Base-by-base conservation (phyloP, 176 grass and related monocot species). In the Musa schizocarpa region DNA sequence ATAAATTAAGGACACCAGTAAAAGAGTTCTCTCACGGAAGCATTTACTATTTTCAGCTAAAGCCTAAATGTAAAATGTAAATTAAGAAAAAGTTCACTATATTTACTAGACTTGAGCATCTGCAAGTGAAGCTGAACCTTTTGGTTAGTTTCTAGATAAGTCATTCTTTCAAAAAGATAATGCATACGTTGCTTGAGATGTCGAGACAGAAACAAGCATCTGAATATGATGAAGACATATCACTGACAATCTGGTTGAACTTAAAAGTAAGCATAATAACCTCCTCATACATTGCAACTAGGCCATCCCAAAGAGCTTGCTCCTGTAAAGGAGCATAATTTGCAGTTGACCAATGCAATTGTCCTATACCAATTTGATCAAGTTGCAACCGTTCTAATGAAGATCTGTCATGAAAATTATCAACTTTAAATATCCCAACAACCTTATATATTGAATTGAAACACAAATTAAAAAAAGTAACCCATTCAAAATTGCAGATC, bases 291-390 rank as follows among this genome's bases (percentile, higher is more conserved):
- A 98, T 98, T 81, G 89, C 86, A 81, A 89, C 88, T 25, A 93
- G 78, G 24, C 94, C 90, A 65, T 91, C 84, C 94, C 94, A 98
- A 23, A 98, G 90, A 78, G 88, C 86, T 9, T 81, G 77, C 80
- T 98, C 94, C 74, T 93, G 90, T 52, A 93, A 72, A 69, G 94
- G 94, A 25, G 94, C 94, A 89, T 98, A 98, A 79, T 98, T 98
- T 74, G 94, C 88, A 53, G 94, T 93, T 19, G 94, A 98, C 90
- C 94, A 93, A 82, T 93, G 94, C 78, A 93, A 59, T 82, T 98
- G 90, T 10, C 88, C 94, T 80, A 98, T 91, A 51, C 88, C 88
- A 70, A 98, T 87, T 78, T 65, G 84, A 75, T 91, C 90, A 53
- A 93, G 78, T 71, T 98, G 84, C 80, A 98, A 78, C 53, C 94